Conservation (phyloP, 305 asterid species). For the Rubia occidens region DNA sequence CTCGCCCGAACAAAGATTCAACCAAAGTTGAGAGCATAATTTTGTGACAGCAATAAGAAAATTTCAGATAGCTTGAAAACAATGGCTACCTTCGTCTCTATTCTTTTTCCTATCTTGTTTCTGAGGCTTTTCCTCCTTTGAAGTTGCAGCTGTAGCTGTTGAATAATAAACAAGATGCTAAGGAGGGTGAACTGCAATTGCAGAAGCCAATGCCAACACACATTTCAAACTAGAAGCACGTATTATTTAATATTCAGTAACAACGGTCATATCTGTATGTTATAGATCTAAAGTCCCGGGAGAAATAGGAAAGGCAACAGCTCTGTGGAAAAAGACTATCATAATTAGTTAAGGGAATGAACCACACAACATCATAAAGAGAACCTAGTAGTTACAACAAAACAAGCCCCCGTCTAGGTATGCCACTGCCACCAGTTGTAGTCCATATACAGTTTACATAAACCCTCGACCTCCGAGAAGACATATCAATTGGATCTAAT, state of each 20-base stretch:
- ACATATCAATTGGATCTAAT: background rate
- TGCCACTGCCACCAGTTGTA: no score
- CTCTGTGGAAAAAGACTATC: background rate
- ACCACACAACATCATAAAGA: background rate
- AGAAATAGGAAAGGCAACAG: background rate
- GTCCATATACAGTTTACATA: background rate
- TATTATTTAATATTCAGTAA: background rate
- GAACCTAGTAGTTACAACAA: no score
- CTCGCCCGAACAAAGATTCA: background rate
- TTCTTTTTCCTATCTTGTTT: slow-evolving; percentile 34
- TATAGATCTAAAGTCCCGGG: background rate
- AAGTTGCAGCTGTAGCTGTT: slow-evolving; percentile 40
- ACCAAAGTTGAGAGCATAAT: background rate
- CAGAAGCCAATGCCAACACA: background rate
- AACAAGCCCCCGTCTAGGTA: no score
- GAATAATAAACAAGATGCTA: slow-evolving; percentile 3
- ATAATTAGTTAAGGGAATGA: background rate
- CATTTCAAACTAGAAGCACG: background rate
- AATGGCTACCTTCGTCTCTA: slow-evolving; percentile 47
- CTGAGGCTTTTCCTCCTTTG: slow-evolving; percentile 52
- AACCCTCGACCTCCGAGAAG: background rate
- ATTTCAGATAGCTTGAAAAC: slow-evolving; percentile 1
- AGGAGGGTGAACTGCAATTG: background rate
- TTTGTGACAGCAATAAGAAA: background rate
- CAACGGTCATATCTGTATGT: background rate